Evolutionary conservation across 2,329 filamentous ascomycete species (phyloP).

Genomic region (Colletotrichum musicola): DNA sequence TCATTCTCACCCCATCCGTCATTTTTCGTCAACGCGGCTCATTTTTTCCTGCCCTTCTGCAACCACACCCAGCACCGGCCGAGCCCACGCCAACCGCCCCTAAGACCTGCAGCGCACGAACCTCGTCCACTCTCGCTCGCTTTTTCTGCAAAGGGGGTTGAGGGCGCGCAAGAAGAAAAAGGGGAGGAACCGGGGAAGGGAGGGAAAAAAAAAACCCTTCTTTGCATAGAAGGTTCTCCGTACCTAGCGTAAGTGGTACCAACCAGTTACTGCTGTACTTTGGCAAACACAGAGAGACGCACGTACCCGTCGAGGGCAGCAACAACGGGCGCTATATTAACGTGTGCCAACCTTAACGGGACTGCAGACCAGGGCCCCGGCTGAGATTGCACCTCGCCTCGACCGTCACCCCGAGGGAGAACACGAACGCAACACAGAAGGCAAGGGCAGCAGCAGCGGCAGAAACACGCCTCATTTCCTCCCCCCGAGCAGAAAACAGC

Average conservation of each 20-base stretch:
- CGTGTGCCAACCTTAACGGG: conserved; percentile 31
- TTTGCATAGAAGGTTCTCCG: conserved; percentile 12
- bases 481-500: not conserved
- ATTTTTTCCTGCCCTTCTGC: conserved; percentile 9
- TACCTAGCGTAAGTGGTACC: no score
- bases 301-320: not conserved
- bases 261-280: not conserved
- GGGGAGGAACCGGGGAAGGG: no score
- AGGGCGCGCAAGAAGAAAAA: no score
- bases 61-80: conserved; percentile 19
- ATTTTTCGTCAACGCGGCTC: conserved; percentile 1
- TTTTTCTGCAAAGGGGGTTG: not conserved
- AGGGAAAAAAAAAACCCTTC: not conserved
- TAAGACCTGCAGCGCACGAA: conserved; percentile 28
- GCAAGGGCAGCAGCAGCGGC: conserved; percentile 10
- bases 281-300: conserved; percentile 11
- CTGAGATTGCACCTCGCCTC: conserved; percentile 5
- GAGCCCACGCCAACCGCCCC: not conserved
- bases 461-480: conserved; percentile 7
- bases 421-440: not conserved
- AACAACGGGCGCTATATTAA: conserved; percentile 22
- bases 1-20: conserved; percentile 1
- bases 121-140: not conserved
- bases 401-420: not conserved
- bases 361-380: conserved; percentile 31